Evolutionary conservation across 2,329 filamentous ascomycete genomes (phyloP), one percentile per base, ranked within the genome.

Genomic region (Cytospora piceae): DNA sequence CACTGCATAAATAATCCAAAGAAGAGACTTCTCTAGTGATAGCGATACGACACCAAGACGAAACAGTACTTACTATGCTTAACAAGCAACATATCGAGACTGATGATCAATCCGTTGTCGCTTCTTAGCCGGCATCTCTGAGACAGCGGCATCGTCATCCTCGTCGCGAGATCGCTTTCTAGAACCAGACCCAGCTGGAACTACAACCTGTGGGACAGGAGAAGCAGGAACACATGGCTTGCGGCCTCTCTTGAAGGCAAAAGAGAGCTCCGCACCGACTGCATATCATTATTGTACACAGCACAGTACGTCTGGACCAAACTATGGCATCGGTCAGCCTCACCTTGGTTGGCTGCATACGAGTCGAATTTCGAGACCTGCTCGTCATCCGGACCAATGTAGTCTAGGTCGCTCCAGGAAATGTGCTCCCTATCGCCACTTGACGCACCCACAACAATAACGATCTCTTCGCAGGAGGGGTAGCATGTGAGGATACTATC

Each of bases 351-450:
- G 7, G 32, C 61, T n/a, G 39, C 39, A n/a, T 42, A 42, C 17
- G 11, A n/a, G 17, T n/a, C 39, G 20, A 42, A n/a, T 9, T 42
- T 42, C 39, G 15, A 12, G 39, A 42, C 20, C 39, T 42, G 17
- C 11, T 42, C 20, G 39, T 29, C 27, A 4, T 29, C 17, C 14
- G 4, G 2, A 12, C 46, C 5, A 11, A 53, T n/a, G n/a, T 64
- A 64, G 12, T 17, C 15, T n/a, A 64, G 46, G 11, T 54, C 46
- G n/a, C 32, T n/a, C 61, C 61, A 64, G 3, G 49, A 34, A 20
- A 64, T 1, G 31, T 58, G 22, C 27, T n/a, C 17, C n/a, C 24
- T 24, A n/a, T 29, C 14, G 24, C 24, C 15, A 15, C 22, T 49
- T 15, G 27, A 31, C 15, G 24, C 24, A 32, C 55, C 27, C 31